Base-by-base conservation (phyloP, 495 filamentous ascomycete genomes). In the Xylaria venustula region DNA sequence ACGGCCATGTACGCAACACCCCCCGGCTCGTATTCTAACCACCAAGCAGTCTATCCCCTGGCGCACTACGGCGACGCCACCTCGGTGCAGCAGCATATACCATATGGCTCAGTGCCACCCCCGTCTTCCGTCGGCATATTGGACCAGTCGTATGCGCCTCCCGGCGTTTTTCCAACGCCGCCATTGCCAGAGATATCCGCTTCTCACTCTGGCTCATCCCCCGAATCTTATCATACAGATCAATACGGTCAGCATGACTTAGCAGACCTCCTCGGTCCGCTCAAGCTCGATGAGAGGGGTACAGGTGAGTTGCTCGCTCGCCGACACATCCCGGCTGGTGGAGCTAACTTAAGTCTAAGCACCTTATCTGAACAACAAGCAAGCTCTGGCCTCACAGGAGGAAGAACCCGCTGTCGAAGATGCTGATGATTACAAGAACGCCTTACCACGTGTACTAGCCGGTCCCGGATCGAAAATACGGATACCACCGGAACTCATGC, bases 401-500 rank as follows among this genome's bases (percentile, higher is more conserved):
- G 89, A 90, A 68, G 86, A 90, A 25, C 90, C 91, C 15, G 85
- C 88, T 8, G 79, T 92, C 47, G 91, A 94, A 58, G 92, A 92
- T 30, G 67, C 71, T 3, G 88, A 92, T 61, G 88, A 92, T 47
- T 83, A 77, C 60, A 84, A 84, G 66, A 73, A 77, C 37, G 61
- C 75, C 42, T 68, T 96, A 5, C 91, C 92, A 14, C 84, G 86
- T 25, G 78, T 88, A 30, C 79, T 80, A 12, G 80, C 84, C 2
- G 85, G 87, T 15, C 83, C 88, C 22, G 90, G 91, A 36, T 78
- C 84, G 11, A 90, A 86, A 52, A 86, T 98, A 50, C 86, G 91
- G 56, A 98, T 99, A 64, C 94, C 93, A 4, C 90, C 90, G 11
- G 92, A 94, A 64, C 83, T 98, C 64, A 97, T 98, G 92, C 94